Evolutionary conservation across 1,284 basidiomycete genomes (phyloP).

Genomic region (Trichosporon inkin): DNA sequence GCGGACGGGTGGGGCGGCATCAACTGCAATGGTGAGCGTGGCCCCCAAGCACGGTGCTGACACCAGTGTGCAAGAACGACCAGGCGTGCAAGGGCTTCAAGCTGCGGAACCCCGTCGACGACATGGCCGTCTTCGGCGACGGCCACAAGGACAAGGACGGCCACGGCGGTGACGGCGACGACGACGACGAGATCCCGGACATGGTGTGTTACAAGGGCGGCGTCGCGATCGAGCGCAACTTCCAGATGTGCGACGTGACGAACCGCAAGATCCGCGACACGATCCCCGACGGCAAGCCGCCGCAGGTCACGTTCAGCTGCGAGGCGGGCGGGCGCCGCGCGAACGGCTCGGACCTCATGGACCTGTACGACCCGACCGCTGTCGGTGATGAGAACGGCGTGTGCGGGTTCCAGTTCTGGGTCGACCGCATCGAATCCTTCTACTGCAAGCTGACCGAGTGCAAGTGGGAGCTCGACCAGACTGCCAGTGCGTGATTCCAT

Average conservation of each 20-base stretch:
- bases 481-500: slow-evolving; percentile 23
- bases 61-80: slow-evolving; percentile 75
- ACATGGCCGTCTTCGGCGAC: slow-evolving; percentile 3
- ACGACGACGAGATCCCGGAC: slow-evolving; percentile 56
- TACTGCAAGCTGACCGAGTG: slow-evolving; percentile 75
- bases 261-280: slow-evolving; percentile 87
- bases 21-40: slow-evolving; percentile 81
- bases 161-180: slow-evolving; percentile 51
- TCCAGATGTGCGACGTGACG: slow-evolving; percentile 97
- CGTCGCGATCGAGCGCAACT: slow-evolving; percentile 82
- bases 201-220: slow-evolving; percentile 95
- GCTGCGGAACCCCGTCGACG: slow-evolving; percentile 50
- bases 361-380: slow-evolving; percentile 3
- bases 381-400: slow-evolving; percentile 45
- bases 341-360: slow-evolving; percentile 12
- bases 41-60: neutral
- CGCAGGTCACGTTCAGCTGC: slow-evolving; percentile 94
- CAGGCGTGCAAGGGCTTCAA: slow-evolving; percentile 72
- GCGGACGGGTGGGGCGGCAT: slow-evolving; percentile 92
- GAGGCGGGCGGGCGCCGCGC: slow-evolving; percentile 43
- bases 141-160: slow-evolving; percentile 11
- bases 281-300: slow-evolving; percentile 72
- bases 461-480: slow-evolving; percentile 42
- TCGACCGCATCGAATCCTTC: slow-evolving; percentile 86
- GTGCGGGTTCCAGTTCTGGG: slow-evolving; percentile 97